A percentile compares a stretch with the other conserved stretches of the same genome.
Evolutionary conservation across 1,284 basidiomycete genomes (phyloP).

Genomic region (Sporisorium scitamineum): DNA sequence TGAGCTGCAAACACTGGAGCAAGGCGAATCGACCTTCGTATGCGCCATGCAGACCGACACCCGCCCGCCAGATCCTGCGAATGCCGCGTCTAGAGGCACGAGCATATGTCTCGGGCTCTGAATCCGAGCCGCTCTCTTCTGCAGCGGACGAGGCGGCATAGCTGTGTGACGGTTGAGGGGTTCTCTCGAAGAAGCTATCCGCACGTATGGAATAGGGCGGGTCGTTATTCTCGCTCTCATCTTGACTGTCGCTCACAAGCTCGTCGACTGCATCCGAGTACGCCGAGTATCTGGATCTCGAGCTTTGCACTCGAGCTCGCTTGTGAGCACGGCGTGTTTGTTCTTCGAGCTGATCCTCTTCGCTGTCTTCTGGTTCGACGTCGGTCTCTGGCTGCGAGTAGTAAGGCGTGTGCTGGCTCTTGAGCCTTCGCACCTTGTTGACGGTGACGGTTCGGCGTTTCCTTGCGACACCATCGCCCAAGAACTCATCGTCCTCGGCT

Average conservation of each 20-base stretch:
- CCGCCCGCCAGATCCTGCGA: constrained; percentile 33
- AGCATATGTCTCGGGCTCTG: constrained; percentile 24
- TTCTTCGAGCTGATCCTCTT: constrained; percentile 33
- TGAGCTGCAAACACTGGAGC: constrained; percentile 58
- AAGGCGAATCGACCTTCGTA: constrained; percentile 44
- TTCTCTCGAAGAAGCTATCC: constrained; percentile 40
- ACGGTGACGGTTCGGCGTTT: constrained; percentile 22
- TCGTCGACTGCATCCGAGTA: constrained; percentile 14
- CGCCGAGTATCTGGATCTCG: constrained; percentile 14
- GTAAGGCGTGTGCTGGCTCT: constrained; percentile 43
- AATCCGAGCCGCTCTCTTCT: constrained; percentile 33
- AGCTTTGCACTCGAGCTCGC: constrained; percentile 15
- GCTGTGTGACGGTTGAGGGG: constrained; percentile 22
- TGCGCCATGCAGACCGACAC: constrained; percentile 40
- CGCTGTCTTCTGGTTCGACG: constrained; percentile 39
- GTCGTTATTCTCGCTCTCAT: constrained; percentile 6
- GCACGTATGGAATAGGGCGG: constrained; percentile 30
- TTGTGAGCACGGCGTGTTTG: constrained; percentile 14
- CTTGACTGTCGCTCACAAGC: constrained; percentile 4
- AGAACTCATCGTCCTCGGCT: constrained; percentile 46
- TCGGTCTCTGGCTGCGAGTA: constrained; percentile 44
- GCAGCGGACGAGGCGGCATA: constrained; percentile 35
- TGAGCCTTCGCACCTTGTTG: constrained; percentile 35
- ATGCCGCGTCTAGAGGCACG: constrained; percentile 31
- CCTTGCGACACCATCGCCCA: constrained; percentile 42